Evolutionary conservation across 306 rosid species (phyloP).

Genomic region (Macrotyloma uniflorum): DNA sequence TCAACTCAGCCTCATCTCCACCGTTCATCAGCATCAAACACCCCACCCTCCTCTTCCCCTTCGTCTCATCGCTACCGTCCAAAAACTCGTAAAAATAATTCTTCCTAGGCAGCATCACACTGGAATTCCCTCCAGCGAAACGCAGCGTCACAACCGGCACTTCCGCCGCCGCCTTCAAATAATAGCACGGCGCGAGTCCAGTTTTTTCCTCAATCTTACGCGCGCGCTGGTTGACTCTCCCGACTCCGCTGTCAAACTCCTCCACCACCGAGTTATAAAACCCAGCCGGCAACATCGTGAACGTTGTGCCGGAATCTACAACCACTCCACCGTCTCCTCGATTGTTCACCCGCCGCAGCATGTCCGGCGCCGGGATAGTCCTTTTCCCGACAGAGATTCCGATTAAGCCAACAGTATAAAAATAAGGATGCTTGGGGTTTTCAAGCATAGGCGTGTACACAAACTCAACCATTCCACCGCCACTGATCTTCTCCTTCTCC

Average conservation of each 20-base stretch:
- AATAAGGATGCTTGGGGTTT: conserved; percentile 75
- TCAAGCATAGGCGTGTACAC: conserved; percentile 78
- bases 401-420: conserved; percentile 60
- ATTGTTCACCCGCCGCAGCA: conserved; percentile 52
- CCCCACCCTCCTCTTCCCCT: conserved; percentile 62
- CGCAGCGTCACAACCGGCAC: conserved; percentile 62
- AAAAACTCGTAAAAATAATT: conserved; percentile 77
- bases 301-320: conserved; percentile 92
- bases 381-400: conserved; percentile 64
- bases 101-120: conserved; percentile 70
- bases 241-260: conserved; percentile 62
- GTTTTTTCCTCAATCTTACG: conserved; percentile 55
- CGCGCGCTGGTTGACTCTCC: conserved; percentile 57
- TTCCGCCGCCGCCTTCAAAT: conserved; percentile 31
- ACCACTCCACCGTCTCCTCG: conserved; percentile 74
- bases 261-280: conserved; percentile 60
- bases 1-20: conserved; percentile 64
- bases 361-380: conserved; percentile 58
- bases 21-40: conserved; percentile 94
- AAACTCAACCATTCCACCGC: conserved; percentile 46
- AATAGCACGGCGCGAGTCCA: conserved; percentile 76
- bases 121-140: conserved; percentile 62
- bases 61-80: conserved; percentile 56
- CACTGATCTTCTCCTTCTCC: conserved; percentile 29
- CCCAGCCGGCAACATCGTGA: conserved; percentile 75